These are phyloP conservation scores for Exophiala sideris DNA, from an alignment of 2,329 filamentous ascomycete species.

Conservation along the genomic window DNA sequence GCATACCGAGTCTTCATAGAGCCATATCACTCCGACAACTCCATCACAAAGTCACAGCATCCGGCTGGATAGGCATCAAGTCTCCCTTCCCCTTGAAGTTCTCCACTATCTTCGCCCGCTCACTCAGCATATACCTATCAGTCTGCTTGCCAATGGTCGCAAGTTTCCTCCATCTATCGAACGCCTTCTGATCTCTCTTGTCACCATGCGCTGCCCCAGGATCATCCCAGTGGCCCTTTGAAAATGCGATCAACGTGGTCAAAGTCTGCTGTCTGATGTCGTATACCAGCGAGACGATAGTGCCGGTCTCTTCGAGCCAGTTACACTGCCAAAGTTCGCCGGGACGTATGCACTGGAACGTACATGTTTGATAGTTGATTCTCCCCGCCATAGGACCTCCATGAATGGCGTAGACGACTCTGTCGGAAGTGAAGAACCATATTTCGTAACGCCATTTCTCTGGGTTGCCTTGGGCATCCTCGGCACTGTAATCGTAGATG, in stretches of 20 bases:
- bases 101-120: conserved; percentile 3
- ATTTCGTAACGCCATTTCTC: conserved; percentile 62
- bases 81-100: background rate
- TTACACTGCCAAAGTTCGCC: conserved; percentile 60
- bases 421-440: conserved; percentile 56
- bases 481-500: conserved; percentile 53
- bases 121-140: background rate
- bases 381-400: conserved; percentile 58
- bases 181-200: conserved; percentile 51
- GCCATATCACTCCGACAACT: too few relatives aligned
- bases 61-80: background rate
- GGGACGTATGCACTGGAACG: conserved; percentile 57
- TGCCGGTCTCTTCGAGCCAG: conserved; percentile 61
- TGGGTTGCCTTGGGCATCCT: conserved; percentile 47
- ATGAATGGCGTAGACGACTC: conserved; percentile 58
- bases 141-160: background rate
- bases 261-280: conserved; percentile 51
- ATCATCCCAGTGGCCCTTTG: conserved; percentile 56
- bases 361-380: conserved; percentile 48
- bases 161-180: conserved; percentile 46
- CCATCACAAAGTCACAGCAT: background rate
- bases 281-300: conserved; percentile 54
- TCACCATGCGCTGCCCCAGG: conserved; percentile 52
- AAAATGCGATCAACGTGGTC: conserved; percentile 54
- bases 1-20: too few relatives aligned